Percentiles rank a stretch among this genome's conserved stretches.
phyloP scores from a whole-genome alignment of 169 alveolate genomes.

The Perkinsus marinus region DNA sequence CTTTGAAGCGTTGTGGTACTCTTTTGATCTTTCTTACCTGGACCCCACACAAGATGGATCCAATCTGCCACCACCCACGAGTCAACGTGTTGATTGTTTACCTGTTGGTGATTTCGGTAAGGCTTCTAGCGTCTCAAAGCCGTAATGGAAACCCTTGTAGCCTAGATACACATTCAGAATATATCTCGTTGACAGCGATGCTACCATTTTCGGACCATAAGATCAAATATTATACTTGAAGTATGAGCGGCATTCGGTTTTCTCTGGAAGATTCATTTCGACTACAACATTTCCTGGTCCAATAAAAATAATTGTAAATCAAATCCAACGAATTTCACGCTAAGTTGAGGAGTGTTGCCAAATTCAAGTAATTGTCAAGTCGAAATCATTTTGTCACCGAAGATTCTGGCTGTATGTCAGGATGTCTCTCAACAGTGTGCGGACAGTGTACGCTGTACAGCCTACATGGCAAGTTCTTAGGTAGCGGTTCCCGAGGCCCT shows the following conservation, averaged over 20 bases:
- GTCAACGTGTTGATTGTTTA: background rate
- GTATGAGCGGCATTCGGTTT: background rate
- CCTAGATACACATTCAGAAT: background rate
- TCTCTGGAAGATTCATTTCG: background rate
- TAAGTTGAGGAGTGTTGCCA: too few species aligned
- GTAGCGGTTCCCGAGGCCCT: too few species aligned
- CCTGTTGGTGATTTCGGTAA: background rate
- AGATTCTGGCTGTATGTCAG: too few species aligned
- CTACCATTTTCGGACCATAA: background rate
- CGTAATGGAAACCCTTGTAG: background rate
- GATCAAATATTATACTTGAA: background rate
- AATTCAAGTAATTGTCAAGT: too few species aligned
- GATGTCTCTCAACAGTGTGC: too few species aligned
- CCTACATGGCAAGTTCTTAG: too few species aligned
- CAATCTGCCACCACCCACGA: background rate
- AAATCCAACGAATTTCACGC: too few species aligned
- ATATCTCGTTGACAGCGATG: background rate
- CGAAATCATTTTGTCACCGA: too few species aligned
- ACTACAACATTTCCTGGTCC: too few species aligned
- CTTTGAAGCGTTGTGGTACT: background rate
- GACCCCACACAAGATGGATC: background rate
- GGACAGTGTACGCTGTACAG: too few species aligned
- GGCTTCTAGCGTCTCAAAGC: background rate
- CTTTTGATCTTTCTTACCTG: background rate
- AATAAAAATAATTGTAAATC: too few species aligned